These are phyloP conservation scores for Xylaria acuta DNA, from an alignment of 495 filamentous ascomycete genomes.

Conservation along the genomic window DNA sequence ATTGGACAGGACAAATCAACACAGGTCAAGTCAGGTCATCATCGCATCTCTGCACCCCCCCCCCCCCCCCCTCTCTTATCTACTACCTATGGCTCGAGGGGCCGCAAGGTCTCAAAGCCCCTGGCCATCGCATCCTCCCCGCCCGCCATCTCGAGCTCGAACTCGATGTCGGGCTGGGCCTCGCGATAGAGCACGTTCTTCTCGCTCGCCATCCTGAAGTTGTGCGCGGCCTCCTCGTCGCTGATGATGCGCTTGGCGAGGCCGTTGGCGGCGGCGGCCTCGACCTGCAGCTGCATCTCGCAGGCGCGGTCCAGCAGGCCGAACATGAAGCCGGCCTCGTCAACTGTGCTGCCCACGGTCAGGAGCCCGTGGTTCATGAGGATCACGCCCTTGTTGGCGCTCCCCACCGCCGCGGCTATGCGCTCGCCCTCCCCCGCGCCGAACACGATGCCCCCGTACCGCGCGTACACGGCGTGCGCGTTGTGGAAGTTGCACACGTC, in stretches of 20 bases:
- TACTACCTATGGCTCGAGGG: conserved; percentile 22
- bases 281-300: conserved; percentile 55
- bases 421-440: conserved; percentile 56
- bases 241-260: conserved; percentile 51
- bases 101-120: conserved; percentile 45
- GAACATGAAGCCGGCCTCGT: conserved; percentile 63
- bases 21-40: conserved; percentile 7
- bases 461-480: conserved; percentile 57
- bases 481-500: conserved; percentile 63
- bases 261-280: conserved; percentile 53
- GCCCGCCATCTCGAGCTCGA: conserved; percentile 50
- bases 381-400: conserved; percentile 53
- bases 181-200: conserved; percentile 50
- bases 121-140: conserved; percentile 48
- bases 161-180: conserved; percentile 54
- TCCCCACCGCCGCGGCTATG: conserved; percentile 57
- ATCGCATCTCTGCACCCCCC: neutral
- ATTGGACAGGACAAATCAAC: neutral
- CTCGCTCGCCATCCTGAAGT: conserved; percentile 60
- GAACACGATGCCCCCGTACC: conserved; percentile 64
- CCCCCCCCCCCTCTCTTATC: no score
- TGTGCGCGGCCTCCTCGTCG: conserved; percentile 60
- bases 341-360: conserved; percentile 59
- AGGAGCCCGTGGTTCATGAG: conserved; percentile 63
- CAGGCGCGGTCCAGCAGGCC: conserved; percentile 58